phyloP scores from a whole-genome alignment of 768 basidiomycete species.

The Rhodotorula kratochvilovae region DNA sequence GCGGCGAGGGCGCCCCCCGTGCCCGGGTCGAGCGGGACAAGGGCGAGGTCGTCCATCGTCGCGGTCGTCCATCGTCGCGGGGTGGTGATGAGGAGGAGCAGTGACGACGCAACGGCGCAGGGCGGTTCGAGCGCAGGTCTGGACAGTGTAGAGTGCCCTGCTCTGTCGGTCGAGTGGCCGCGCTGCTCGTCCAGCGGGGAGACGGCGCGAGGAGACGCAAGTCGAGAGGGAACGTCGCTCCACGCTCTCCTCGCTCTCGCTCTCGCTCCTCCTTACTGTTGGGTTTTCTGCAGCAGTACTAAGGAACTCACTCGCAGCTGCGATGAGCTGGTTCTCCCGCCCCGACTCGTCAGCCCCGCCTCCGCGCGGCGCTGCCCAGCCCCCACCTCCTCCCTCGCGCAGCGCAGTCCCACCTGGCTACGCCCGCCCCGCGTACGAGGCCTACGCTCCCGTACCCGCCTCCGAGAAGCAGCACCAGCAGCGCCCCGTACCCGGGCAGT shows the following conservation, averaged over 20 bases:
- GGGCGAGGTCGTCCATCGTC: slow-evolving; percentile 9
- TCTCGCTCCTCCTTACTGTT: too few relatives aligned
- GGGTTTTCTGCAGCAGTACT: too few relatives aligned
- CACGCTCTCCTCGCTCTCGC: neutral
- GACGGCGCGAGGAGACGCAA: too few relatives aligned
- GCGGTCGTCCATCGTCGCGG: too few relatives aligned
- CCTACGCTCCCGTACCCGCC: neutral
- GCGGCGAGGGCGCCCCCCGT: neutral
- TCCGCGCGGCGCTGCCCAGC: neutral
- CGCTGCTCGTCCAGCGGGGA: too few relatives aligned
- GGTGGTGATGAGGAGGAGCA: neutral
- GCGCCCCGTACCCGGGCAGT: too few relatives aligned
- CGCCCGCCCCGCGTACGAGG: neutral
- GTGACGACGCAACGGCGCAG: too few relatives aligned
- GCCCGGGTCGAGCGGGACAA: neutral
- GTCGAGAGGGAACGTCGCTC: too few relatives aligned
- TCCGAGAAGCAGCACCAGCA: neutral
- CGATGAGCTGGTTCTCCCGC: slow-evolving; percentile 11
- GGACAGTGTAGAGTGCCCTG: too few relatives aligned
- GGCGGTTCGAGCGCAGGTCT: neutral
- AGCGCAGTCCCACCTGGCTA: slow-evolving; percentile 3
- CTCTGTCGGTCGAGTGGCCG: too few relatives aligned
- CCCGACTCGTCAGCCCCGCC: neutral
- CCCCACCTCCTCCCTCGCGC: neutral
- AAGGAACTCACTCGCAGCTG: neutral